Percentiles rank a stretch among this genome's conserved stretches.
Evolutionary conservation across 2,329 filamentous ascomycete genomes (phyloP).

Genomic region (Exophiala xenobiotica): DNA sequence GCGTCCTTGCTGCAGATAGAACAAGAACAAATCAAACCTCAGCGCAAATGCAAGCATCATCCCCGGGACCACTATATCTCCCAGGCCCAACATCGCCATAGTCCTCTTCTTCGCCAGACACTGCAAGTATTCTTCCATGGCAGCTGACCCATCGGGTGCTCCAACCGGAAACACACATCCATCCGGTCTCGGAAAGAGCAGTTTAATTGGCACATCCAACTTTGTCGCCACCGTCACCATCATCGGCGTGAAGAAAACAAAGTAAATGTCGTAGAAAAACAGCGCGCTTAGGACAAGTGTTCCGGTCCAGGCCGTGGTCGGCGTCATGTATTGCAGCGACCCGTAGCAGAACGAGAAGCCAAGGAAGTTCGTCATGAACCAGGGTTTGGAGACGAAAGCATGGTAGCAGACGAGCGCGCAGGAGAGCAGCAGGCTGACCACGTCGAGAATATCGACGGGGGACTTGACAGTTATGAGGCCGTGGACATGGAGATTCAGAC

Average conservation of each 20-base stretch:
- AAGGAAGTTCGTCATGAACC: slow-evolving; percentile 79
- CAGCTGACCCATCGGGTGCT: slow-evolving; percentile 37
- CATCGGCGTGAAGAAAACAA: slow-evolving; percentile 55
- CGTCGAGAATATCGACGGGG: slow-evolving; percentile 44
- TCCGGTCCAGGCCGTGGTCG: slow-evolving; percentile 81
- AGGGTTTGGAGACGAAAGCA: slow-evolving; percentile 58
- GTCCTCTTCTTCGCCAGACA: slow-evolving; percentile 35
- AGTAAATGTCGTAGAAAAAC: slow-evolving; percentile 92
- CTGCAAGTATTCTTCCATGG: slow-evolving; percentile 29
- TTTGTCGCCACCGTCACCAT: slow-evolving; percentile 72
- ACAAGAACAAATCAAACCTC: slow-evolving; percentile 84
- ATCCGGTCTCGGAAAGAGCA: slow-evolving; percentile 71
- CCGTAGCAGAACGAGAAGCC: slow-evolving; percentile 85
- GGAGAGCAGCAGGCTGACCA: slow-evolving; percentile 58
- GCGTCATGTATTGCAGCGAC: slow-evolving; percentile 78
- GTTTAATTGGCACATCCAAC: slow-evolving; percentile 88
- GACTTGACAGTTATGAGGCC: slow-evolving; percentile 47
- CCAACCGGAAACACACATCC: slow-evolving; percentile 37
- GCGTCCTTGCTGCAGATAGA: slow-evolving; percentile 67
- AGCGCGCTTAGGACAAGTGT: slow-evolving; percentile 73
- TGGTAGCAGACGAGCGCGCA: slow-evolving; percentile 63
- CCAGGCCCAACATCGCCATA: slow-evolving; percentile 79
- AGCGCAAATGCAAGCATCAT: slow-evolving; percentile 86
- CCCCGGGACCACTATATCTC: slow-evolving; percentile 91
- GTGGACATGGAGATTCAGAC: slow-evolving; percentile 54